phyloP scores from a whole-genome alignment of 1,284 basidiomycete species.

The Leccinum solheimii region DNA sequence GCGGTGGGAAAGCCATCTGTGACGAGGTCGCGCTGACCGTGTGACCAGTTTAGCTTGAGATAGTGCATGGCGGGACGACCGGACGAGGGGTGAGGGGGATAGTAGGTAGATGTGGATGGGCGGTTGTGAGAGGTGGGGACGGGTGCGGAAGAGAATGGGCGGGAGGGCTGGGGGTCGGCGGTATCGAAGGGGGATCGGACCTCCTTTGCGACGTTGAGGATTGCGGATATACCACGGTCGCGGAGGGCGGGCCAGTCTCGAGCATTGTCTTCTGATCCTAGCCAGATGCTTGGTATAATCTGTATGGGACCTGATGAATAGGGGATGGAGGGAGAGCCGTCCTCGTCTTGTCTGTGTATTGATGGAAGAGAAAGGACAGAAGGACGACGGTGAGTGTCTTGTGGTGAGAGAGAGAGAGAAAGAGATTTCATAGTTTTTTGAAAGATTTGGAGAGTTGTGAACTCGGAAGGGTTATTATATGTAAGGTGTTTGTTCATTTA shows the following conservation, averaged over 20 bases:
- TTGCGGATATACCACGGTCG: constrained; percentile 74
- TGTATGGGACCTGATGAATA: constrained; percentile 88
- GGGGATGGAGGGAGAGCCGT: constrained; percentile 58
- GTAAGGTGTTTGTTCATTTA: background rate
- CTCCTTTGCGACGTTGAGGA: constrained; percentile 96
- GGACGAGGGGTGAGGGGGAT: constrained; percentile 60
- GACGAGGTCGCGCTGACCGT: constrained; percentile 88
- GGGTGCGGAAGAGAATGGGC: constrained; percentile 67
- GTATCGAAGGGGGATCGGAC: constrained; percentile 77
- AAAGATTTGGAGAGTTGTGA: no score
- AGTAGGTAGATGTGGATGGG: constrained; percentile 50
- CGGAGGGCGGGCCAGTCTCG: constrained; percentile 71
- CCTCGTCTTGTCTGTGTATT: constrained; percentile 67
- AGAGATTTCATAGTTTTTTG: constrained; percentile 34
- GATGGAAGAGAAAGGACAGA: constrained; percentile 65
- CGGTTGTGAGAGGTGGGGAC: constrained; percentile 47
- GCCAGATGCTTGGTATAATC: constrained; percentile 86
- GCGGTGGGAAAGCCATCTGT: constrained; percentile 73
- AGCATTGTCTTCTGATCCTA: constrained; percentile 94
- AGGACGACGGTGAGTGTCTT: constrained; percentile 47
- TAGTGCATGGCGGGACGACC: constrained; percentile 83
- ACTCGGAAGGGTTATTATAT: no score
- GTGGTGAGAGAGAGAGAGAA: constrained; percentile 43
- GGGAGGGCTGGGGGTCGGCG: constrained; percentile 45
- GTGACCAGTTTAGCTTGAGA: constrained; percentile 92